Conservation (phyloP, 768 basidiomycete genomes). For the Mycena floridula region DNA sequence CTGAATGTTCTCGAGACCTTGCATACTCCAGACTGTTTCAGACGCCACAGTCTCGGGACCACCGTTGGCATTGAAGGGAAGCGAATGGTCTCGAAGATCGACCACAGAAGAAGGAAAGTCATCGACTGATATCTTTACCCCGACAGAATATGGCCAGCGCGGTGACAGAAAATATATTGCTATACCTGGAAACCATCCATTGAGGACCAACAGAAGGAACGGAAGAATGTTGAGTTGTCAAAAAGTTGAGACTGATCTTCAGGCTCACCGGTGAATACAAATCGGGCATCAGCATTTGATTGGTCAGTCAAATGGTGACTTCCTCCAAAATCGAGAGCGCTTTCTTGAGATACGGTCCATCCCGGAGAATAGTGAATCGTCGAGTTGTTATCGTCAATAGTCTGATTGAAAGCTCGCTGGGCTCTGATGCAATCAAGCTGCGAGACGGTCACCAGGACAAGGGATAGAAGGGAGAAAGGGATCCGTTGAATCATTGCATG, state of each 20-base stretch:
- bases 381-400: slow-evolving; percentile 4
- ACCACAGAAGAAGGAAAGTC: neutral
- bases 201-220: neutral
- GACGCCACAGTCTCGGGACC: slow-evolving; percentile 1
- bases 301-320: slow-evolving; percentile 20
- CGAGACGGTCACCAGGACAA: no score
- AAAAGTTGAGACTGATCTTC: neutral
- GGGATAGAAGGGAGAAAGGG: no score
- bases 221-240: neutral
- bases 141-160: slow-evolving; percentile 38
- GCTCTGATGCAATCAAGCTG: neutral
- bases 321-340: slow-evolving; percentile 27
- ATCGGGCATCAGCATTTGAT: slow-evolving; percentile 27
- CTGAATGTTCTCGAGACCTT: neutral
- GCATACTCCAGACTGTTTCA: slow-evolving; percentile 1
- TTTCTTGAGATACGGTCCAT: slow-evolving; percentile 2
- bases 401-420: neutral
- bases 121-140: slow-evolving; percentile 1
- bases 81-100: slow-evolving; percentile 1
- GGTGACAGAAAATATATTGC: slow-evolving; percentile 39
- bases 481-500: no score
- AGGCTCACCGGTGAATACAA: slow-evolving; percentile 34
- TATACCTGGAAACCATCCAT: slow-evolving; percentile 22
- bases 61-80: neutral
- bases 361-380: slow-evolving; percentile 5